These are phyloP conservation scores for Alternaria angustiovoidea DNA, from an alignment of 2,329 filamentous ascomycete species.

Conservation along the genomic window DNA sequence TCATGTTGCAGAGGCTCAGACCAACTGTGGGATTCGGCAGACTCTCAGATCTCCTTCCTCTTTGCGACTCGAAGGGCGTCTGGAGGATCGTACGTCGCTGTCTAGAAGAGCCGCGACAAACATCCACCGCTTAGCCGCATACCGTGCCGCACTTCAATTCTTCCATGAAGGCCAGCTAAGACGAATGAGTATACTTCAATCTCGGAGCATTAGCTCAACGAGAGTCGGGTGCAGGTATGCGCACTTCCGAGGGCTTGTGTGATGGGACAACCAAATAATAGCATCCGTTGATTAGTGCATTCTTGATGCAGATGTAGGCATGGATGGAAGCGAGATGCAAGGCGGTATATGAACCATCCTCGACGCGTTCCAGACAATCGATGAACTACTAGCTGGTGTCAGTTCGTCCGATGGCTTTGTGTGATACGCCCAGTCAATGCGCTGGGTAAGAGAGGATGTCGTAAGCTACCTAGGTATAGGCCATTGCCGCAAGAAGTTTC, in stretches of 20 bases:
- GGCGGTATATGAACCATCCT: background rate
- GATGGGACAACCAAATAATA: background rate
- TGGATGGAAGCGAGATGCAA: no score
- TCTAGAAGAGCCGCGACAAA: background rate
- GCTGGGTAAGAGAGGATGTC: background rate
- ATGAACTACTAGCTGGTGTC: background rate
- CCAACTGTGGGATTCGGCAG: background rate
- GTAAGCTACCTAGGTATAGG: background rate
- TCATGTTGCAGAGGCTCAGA: background rate
- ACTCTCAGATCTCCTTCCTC: background rate
- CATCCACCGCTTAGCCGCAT: background rate
- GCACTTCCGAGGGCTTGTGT: background rate
- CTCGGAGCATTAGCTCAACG: background rate
- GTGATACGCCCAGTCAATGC: background rate
- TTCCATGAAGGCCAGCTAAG: background rate
- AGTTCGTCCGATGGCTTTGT: background rate
- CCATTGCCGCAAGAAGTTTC: background rate
- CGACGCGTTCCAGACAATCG: background rate
- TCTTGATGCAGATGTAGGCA: no score
- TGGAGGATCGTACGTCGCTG: background rate
- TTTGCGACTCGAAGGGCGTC: background rate
- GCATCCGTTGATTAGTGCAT: no score
- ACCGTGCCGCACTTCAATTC: slow-evolving; percentile 4
- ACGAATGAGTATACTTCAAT: background rate
- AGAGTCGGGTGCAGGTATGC: slow-evolving; percentile 3